Evolutionary conservation across 352 stramenopile genomes (phyloP), one percentile per base, ranked within the genome.

Genomic region (Elongisporangium prolatum): DNA sequence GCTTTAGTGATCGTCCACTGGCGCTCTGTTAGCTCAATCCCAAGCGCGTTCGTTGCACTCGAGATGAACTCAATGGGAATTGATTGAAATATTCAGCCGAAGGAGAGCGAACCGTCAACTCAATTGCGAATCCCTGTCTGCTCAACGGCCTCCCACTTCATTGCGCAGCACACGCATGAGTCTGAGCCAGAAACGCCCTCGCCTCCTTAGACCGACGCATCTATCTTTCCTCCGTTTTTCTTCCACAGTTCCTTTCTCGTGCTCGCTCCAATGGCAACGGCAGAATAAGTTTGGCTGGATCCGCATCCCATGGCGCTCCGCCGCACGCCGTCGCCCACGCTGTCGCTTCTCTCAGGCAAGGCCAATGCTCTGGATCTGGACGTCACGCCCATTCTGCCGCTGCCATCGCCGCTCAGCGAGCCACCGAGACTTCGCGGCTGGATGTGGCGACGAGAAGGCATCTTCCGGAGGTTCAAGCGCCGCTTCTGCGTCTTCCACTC

Each of bases 401-500:
- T 78, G 1, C 70, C 73, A 4, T 40, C 86, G 25, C 69, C 59
- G 28, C 59, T 87, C 10, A 77, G 65, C 34, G 34, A 44, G 2
- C 70, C 73, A 4, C 37, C 86, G 20, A 68, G 61, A 34, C 59
- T 87, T 5, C 75, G 65, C 24, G 80, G 77, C 7, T 89, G 80
- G 80, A 61, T 89, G 20, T 74, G 71, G 68, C 77, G 80, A 16
- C 69, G 67, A 1, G 80, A 87, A 56, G 80, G 75, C 0, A 21
- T 68, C 14, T 74, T 86, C 53, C 52, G 67, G 18, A 71, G 61
- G 20, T 84, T 74, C 63, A 68, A 65, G 17, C 65, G 73, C 14
- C 75, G 80, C 10, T 86, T 88, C 52, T 87, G 80, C 52, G 75
- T 86, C 54, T 89, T 89, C 52, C 65, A 78, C 11, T 68, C 77